Conservation (phyloP, 345 rosid genomes). For the Jatropha curcas region DNA sequence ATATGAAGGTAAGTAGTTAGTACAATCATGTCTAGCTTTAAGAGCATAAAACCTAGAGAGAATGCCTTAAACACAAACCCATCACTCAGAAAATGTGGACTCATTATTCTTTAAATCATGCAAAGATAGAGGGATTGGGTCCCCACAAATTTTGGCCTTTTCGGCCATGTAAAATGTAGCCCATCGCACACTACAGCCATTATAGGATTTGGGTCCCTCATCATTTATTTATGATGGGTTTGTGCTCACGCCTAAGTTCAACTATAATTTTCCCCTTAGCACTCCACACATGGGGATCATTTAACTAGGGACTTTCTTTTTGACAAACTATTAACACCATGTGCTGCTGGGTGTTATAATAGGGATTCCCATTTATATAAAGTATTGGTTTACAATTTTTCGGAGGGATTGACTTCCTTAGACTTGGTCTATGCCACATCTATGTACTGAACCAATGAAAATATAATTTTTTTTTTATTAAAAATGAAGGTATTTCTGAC, state of each 20-base stretch:
- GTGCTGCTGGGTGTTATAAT: not conserved
- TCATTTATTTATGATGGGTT: conserved; percentile 61
- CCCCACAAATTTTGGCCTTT: conserved; percentile 10
- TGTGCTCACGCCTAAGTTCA: conserved; percentile 47
- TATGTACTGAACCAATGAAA: too few relatives aligned
- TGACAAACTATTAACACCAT: not conserved
- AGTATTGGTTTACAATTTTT: too few relatives aligned
- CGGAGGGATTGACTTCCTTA: too few relatives aligned
- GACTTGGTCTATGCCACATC: too few relatives aligned
- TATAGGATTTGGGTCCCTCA: conserved; percentile 37
- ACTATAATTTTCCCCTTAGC: not conserved
- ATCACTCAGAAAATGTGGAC: conserved; percentile 14
- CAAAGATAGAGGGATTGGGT: conserved; percentile 26
- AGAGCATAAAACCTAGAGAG: conserved; percentile 65
- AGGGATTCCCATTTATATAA: not conserved
- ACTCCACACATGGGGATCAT: conserved; percentile 28
- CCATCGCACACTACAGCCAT: conserved; percentile 24
- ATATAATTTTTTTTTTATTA: too few relatives aligned
- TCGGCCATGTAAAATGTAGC: conserved; percentile 8
- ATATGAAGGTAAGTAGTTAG: conserved; percentile 3
- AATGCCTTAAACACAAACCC: conserved; percentile 18
- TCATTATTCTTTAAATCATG: not conserved
- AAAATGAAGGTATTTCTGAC: too few relatives aligned
- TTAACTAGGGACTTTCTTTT: conserved; percentile 15
- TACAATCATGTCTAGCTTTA: conserved; percentile 52